These are phyloP conservation scores for Coffea eugenioides DNA, from an alignment of 257 asterid genomes.

Conservation along the genomic window DNA sequence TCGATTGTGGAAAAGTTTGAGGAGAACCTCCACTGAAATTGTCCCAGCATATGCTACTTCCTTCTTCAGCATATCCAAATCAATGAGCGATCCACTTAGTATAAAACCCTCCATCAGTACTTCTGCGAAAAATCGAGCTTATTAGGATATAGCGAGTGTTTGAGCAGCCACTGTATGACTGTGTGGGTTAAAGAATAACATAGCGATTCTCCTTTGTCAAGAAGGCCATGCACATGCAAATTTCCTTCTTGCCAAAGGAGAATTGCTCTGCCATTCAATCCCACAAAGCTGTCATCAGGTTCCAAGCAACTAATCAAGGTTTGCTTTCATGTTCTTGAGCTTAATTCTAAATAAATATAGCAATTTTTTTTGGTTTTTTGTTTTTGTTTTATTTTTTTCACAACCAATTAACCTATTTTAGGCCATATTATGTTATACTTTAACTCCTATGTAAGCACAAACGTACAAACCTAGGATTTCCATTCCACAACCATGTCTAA, in stretches of 20 bases:
- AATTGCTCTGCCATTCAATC: conserved; percentile 66
- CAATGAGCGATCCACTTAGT: conserved; percentile 30
- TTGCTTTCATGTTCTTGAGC: no score
- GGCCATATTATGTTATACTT: no score
- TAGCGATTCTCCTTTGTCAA: conserved; percentile 52
- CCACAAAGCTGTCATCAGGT: conserved; percentile 31
- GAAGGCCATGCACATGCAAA: conserved; percentile 45
- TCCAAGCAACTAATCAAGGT: no score
- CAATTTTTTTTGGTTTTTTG: no score
- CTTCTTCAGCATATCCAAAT: conserved; percentile 48
- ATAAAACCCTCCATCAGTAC: not conserved
- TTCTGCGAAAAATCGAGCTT: conserved; percentile 8
- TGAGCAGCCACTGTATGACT: not conserved
- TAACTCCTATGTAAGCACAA: no score
- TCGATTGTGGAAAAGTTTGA: not conserved
- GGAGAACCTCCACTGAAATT: conserved; percentile 6
- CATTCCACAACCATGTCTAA: no score
- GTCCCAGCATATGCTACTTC: conserved; percentile 21
- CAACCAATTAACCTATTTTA: no score
- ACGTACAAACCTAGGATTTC: no score
- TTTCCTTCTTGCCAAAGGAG: conserved; percentile 66
- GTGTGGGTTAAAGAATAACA: conserved; percentile 45
- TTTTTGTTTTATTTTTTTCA: no score
- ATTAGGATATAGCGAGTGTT: not conserved
- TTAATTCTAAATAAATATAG: no score